Percentiles rank a stretch among this genome's conserved stretches.
Evolutionary conservation across 148 eudicot genomes (phyloP).

Genomic region (Nepenthes mirabilis): DNA sequence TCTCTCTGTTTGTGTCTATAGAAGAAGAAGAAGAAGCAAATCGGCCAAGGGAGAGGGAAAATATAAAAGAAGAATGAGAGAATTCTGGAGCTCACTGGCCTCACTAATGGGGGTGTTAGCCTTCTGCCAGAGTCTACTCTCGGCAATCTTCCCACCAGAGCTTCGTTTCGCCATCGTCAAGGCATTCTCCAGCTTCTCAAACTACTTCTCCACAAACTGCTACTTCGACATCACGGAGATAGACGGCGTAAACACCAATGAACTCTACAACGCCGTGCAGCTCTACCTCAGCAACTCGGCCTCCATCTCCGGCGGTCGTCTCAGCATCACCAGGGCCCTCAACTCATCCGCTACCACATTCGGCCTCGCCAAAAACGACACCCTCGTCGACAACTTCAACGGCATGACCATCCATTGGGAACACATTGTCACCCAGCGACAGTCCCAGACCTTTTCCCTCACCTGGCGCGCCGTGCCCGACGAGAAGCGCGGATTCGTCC

Average conservation of each 20-base stretch:
- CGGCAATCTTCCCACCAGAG: constrained; percentile 68
- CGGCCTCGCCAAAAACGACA: constrained; percentile 70
- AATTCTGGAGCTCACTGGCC: constrained; percentile 76
- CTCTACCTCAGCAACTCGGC: constrained; percentile 65
- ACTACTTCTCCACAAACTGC: constrained; percentile 54
- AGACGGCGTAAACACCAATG: constrained; percentile 96
- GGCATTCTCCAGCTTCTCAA: constrained; percentile 34
- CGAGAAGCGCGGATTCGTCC: constrained; percentile 63
- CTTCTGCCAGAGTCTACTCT: constrained; percentile 56
- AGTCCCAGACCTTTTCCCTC: constrained; percentile 60
- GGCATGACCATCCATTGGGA: constrained; percentile 63
- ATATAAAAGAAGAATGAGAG: constrained; percentile 38
- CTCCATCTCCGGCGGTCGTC: constrained; percentile 33
- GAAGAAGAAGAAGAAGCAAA: too few species aligned
- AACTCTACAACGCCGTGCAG: constrained; percentile 89
- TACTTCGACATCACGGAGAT: constrained; percentile 92
- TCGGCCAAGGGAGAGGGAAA: background rate
- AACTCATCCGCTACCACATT: constrained; percentile 67
- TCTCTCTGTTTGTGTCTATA: too few species aligned
- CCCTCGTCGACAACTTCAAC: constrained; percentile 34
- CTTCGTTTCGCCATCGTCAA: constrained; percentile 47
- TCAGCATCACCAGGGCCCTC: constrained; percentile 56
- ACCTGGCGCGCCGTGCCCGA: constrained; percentile 92
- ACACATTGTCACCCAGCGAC: constrained; percentile 57
- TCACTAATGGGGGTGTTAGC: constrained; percentile 82